Evolutionary conservation across 352 stramenopile genomes (phyloP).

Genomic region (Pythium plurisporium): DNA sequence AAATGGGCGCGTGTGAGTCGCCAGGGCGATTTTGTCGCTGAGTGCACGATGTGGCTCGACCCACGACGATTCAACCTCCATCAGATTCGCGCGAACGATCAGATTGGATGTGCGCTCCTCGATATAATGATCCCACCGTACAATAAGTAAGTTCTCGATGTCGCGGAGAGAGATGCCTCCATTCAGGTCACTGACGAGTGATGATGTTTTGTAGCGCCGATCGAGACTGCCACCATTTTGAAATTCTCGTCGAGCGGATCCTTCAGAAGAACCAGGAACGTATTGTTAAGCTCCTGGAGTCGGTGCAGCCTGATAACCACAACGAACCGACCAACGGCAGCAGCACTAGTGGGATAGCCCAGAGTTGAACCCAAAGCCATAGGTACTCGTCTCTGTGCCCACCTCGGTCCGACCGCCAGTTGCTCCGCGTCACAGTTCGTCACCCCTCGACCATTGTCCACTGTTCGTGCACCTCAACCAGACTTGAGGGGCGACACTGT

Average conservation of each 20-base stretch:
- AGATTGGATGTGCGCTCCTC: conserved; percentile 71
- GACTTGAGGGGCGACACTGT: no score
- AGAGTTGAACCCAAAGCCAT: no score
- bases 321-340: conserved; percentile 30
- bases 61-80: conserved; percentile 80
- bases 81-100: conserved; percentile 63
- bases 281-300: conserved; percentile 71
- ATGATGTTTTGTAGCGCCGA: conserved; percentile 40
- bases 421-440: no score
- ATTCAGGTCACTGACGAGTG: background rate
- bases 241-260: conserved; percentile 57
- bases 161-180: no score
- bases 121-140: conserved; percentile 87
- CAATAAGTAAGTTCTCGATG: conserved; percentile 56
- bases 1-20: conserved; percentile 63
- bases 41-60: conserved; percentile 79
- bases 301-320: conserved; percentile 61
- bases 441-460: no score
- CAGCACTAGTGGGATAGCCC: background rate
- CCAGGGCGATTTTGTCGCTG: conserved; percentile 43
- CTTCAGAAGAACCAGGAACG: conserved; percentile 40
- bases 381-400: no score
- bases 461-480: no score
- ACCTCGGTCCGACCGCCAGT: no score
- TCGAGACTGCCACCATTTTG: conserved; percentile 73